Evolutionary conservation across 768 basidiomycete genomes (phyloP), one percentile per base, ranked within the genome.

Genomic region (Lentinula aciculospora): DNA sequence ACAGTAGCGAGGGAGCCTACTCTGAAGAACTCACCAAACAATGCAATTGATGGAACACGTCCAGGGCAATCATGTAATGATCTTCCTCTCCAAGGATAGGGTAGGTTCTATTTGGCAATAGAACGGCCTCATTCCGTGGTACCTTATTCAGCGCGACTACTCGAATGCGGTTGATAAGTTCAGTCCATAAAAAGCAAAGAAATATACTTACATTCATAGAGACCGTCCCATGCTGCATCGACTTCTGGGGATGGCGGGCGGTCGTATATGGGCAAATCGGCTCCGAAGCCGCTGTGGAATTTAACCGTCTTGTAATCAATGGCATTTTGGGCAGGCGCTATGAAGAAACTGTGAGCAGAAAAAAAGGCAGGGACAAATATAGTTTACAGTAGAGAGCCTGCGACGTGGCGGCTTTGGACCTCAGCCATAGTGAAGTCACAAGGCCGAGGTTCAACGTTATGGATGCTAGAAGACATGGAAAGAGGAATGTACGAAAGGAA

Each of bases 11-110:
- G 17, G 7, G 21, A 40, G 32, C 9, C 31, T 15, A 23, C 17
- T 15, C 29, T n/a, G n/a, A n/a, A n/a, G 15, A 21, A 59, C 47
- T 48, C 49, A 65, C 67, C 47, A 68, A 59, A 48, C 67, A 68
- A 42, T 68, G 67, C 37, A 68, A 57, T 49, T 68, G 63, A 32
- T 66, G 65, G 25, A 64, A 66, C 28, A 66, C 65, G 40, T 66
- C 63, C 8, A 68, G 25, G 39, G 62, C 62, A 19, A 67, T 60
- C 57, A 68, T 63, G 45, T 68, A 68, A 15, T 63, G 61, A 13
- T 45, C 55, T 28, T 61, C 58, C 44, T 68, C 64, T 8, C 63
- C 65, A 2, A 63, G 61, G 15, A 68, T 64, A 39, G 66, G 66
- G 49, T 63, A 63, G 1, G 67, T 67, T 44, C 58, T 63, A 56